Evolutionary conservation across 306 rosid species (phyloP).

Genomic region (Cucumis cinereus): DNA sequence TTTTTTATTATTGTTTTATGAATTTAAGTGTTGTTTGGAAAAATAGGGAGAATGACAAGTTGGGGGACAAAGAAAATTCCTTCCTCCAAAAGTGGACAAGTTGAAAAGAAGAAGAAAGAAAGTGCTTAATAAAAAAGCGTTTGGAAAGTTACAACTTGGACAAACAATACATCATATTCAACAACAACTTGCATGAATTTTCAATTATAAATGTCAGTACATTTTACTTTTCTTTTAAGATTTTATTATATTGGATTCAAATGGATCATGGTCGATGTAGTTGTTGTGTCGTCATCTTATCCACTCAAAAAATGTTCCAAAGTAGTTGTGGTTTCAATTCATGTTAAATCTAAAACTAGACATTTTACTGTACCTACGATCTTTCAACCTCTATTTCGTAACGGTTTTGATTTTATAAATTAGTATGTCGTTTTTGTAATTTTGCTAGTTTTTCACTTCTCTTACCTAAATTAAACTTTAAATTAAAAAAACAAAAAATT

Average conservation of each 20-base stretch:
- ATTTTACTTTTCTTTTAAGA: background rate
- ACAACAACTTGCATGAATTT: background rate
- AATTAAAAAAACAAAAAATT: too few species aligned
- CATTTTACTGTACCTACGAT: too few species aligned
- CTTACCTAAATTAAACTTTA: too few species aligned
- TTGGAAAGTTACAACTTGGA: background rate
- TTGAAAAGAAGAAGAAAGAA: background rate
- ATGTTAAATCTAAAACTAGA: background rate
- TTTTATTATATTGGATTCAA: too few species aligned
- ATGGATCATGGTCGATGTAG: background rate
- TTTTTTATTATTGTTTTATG: too few species aligned
- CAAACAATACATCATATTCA: background rate
- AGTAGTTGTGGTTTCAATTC: background rate
- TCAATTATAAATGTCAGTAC: background rate
- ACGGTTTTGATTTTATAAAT: too few species aligned
- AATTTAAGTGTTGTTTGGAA: background rate
- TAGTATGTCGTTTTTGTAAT: too few species aligned
- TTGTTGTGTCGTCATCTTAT: background rate
- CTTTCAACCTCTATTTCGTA: too few species aligned
- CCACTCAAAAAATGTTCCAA: background rate
- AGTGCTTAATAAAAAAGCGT: background rate
- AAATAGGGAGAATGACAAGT: background rate
- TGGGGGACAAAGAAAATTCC: background rate
- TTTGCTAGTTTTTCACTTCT: too few species aligned
- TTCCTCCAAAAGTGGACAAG: constrained; percentile 10